Percentiles rank a stretch among this genome's conserved stretches.
Conservation (phyloP, 2,329 filamentous ascomycete genomes). For the Nigrospora osmanthi region DNA sequence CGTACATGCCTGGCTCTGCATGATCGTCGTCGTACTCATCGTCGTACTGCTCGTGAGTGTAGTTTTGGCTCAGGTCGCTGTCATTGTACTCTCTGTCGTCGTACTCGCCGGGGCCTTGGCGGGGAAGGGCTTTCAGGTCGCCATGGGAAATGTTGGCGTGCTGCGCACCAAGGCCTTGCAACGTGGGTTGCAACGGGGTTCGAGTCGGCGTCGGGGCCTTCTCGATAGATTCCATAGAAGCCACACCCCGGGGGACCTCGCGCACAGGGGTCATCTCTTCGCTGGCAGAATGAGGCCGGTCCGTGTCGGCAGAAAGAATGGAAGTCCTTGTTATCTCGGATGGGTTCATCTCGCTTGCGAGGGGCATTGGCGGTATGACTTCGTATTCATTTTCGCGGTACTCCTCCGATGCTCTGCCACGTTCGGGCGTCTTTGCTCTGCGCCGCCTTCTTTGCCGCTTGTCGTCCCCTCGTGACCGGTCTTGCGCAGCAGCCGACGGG, state of each 20-base stretch:
- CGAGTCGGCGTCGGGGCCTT: constrained; percentile 52
- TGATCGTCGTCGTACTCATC: constrained; percentile 37
- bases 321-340: constrained; percentile 86
- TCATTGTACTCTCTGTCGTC: constrained; percentile 38
- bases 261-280: constrained; percentile 53
- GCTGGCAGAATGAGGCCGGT: constrained; percentile 61
- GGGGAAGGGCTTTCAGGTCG: constrained; percentile 47
- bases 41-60: constrained; percentile 25
- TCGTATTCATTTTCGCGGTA: constrained; percentile 46
- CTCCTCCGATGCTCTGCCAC: constrained; percentile 37
- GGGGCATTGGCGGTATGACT: constrained; percentile 71
- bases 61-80: constrained; percentile 35
- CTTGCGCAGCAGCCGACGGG: constrained; percentile 31
- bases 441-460: constrained; percentile 44
- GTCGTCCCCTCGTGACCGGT: constrained; percentile 35
- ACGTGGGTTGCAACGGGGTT: constrained; percentile 31
- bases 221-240: constrained; percentile 49
- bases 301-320: constrained; percentile 74
- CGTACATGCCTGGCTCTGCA: constrained; percentile 25
- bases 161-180: constrained; percentile 58
- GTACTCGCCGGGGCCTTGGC: constrained; percentile 32
- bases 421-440: constrained; percentile 42
- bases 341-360: constrained; percentile 77
- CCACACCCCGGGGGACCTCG: constrained; percentile 53
- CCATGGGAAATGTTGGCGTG: constrained; percentile 58